A percentile compares a stretch with the other conserved stretches of the same genome.
phyloP scores from a whole-genome alignment of 2,329 filamentous ascomycete genomes.

The Colletotrichum viniferum region DNA sequence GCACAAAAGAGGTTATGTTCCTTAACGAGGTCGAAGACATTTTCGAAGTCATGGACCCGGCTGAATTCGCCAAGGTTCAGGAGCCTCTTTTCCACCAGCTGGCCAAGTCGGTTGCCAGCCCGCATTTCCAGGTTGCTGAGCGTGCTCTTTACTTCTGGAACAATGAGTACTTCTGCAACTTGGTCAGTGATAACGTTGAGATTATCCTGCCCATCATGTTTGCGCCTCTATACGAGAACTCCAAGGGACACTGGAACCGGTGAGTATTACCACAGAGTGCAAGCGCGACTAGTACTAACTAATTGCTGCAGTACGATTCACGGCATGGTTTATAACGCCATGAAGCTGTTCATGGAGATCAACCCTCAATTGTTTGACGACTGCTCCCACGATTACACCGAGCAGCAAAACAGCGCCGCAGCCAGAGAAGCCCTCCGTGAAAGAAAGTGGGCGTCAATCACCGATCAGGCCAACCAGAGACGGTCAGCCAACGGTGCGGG shows the following conservation, averaged over 20 bases:
- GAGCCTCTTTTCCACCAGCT: slow-evolving; percentile 97
- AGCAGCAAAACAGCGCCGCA: slow-evolving; percentile 92
- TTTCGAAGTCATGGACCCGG: slow-evolving; percentile 99
- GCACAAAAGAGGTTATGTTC: slow-evolving; percentile 99
- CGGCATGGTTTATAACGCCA: slow-evolving; percentile 99
- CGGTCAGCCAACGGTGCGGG: slow-evolving; percentile 49
- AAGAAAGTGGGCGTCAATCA: slow-evolving; percentile 86
- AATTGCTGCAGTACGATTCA: slow-evolving; percentile 81
- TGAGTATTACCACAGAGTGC: slow-evolving; percentile 45
- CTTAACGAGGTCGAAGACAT: slow-evolving; percentile 99
- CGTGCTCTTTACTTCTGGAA: slow-evolving; percentile 99
- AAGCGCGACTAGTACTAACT: slow-evolving; percentile 26
- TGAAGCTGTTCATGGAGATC: slow-evolving; percentile 99
- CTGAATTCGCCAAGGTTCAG: slow-evolving; percentile 98
- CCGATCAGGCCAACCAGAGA: slow-evolving; percentile 77
- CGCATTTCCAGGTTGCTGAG: slow-evolving; percentile 98
- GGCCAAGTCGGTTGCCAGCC: slow-evolving; percentile 96
- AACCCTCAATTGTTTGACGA: slow-evolving; percentile 98
- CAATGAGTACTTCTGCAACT: slow-evolving; percentile 99
- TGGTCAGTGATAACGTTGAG: slow-evolving; percentile 98
- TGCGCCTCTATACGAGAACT: slow-evolving; percentile 96
- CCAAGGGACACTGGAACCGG: slow-evolving; percentile 99
- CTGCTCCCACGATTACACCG: slow-evolving; percentile 97
- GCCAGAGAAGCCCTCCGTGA: slow-evolving; percentile 81
- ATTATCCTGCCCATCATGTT: slow-evolving; percentile 99